Conservation (phyloP, 2,329 filamentous ascomycete species). For the Amauroascus niger region DNA sequence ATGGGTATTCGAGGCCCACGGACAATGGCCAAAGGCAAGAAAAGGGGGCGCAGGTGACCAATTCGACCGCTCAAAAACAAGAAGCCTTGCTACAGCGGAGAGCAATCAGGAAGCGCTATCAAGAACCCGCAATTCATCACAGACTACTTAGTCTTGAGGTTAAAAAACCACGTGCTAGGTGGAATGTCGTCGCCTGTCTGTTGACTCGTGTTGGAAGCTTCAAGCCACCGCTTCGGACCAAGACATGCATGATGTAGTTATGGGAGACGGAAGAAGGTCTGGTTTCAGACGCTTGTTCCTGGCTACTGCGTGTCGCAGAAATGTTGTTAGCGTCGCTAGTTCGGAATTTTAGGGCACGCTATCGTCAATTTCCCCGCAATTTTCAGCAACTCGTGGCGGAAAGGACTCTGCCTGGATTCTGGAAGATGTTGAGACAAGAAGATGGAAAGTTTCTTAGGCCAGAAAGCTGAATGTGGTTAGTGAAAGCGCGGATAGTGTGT, state of each 20-base stretch:
- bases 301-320: neutral
- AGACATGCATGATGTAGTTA: slow-evolving; percentile 10
- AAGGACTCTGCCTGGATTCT: neutral
- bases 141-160: neutral
- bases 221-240: slow-evolving; percentile 8
- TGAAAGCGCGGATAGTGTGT: neutral
- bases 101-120: neutral
- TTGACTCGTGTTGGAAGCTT: neutral
- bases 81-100: neutral
- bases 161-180: neutral
- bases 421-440: neutral
- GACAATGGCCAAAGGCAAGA: slow-evolving; percentile 15
- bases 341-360: neutral
- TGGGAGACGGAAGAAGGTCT: neutral
- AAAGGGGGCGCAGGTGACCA: slow-evolving; percentile 6
- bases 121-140: neutral
- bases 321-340: neutral
- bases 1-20: slow-evolving; percentile 53
- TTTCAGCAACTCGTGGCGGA: neutral
- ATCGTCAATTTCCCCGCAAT: neutral
- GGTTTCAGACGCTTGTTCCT: slow-evolving; percentile 2
- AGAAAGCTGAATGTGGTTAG: neutral
- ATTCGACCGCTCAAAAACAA: neutral
- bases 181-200: neutral
- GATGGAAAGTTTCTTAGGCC: neutral